Conservation (phyloP, 1,284 basidiomycete genomes). For the Puccinia coronata region DNA sequence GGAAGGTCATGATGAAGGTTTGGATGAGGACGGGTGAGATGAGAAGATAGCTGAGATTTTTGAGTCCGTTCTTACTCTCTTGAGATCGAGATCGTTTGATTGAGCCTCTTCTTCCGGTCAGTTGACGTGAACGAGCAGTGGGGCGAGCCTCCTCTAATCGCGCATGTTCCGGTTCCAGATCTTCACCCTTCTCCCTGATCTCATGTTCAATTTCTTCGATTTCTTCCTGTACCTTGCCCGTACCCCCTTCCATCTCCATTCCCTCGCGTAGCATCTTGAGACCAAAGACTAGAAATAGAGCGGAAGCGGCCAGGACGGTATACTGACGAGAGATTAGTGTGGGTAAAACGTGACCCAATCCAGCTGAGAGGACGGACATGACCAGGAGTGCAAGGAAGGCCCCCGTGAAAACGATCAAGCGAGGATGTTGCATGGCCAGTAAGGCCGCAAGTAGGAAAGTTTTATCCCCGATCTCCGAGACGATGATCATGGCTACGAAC, state of each 20-base stretch:
- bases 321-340: slow-evolving; percentile 71
- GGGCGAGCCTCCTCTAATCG: slow-evolving; percentile 25
- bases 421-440: slow-evolving; percentile 89
- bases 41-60: slow-evolving; percentile 79
- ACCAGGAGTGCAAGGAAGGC: slow-evolving; percentile 83
- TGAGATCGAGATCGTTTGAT: slow-evolving; percentile 23
- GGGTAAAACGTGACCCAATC: slow-evolving; percentile 80
- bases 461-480: slow-evolving; percentile 76
- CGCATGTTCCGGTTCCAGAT: slow-evolving; percentile 58
- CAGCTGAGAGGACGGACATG: slow-evolving; percentile 89
- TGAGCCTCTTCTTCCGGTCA: slow-evolving; percentile 3
- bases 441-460: slow-evolving; percentile 97
- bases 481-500: slow-evolving; percentile 49
- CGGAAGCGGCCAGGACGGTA: slow-evolving; percentile 55
- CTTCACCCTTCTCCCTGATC: slow-evolving; percentile 58
- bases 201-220: slow-evolving; percentile 59
- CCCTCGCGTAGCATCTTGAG: slow-evolving; percentile 45
- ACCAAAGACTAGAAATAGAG: slow-evolving; percentile 47
- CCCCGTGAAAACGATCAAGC: slow-evolving; percentile 80
- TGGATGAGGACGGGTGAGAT: slow-evolving; percentile 93
- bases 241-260: slow-evolving; percentile 33
- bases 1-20: slow-evolving; percentile 89
- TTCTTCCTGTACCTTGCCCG: slow-evolving; percentile 60
- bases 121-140: background rate
- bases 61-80: slow-evolving; percentile 62